Conservation (phyloP, 352 stramenopile genomes). For the Pythium pyrilobum region DNA sequence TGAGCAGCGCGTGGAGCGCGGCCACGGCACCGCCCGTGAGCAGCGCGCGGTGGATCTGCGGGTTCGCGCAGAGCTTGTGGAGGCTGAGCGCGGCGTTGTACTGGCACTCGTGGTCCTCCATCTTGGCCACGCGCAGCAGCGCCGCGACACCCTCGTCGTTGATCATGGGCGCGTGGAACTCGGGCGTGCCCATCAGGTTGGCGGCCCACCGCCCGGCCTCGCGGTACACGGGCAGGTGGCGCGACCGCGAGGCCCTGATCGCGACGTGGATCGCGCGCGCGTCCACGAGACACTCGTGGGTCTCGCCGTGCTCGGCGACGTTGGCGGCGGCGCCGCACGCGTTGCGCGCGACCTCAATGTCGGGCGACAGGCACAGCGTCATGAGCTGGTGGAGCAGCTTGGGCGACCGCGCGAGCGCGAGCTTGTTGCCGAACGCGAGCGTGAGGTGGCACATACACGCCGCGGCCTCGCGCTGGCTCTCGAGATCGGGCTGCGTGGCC, state of each 20-base stretch:
- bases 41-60: constrained; percentile 59
- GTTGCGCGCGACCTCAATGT: constrained; percentile 91
- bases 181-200: constrained; percentile 85
- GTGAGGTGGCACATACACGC: constrained; percentile 85
- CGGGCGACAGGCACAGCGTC: constrained; percentile 63
- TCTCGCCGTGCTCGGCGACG: constrained; percentile 78
- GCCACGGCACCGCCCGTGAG: constrained; percentile 51
- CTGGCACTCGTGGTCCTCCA: constrained; percentile 89
- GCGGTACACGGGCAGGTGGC: constrained; percentile 87
- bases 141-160: constrained; percentile 81
- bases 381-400: constrained; percentile 63
- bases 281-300: constrained; percentile 83
- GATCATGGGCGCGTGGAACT: constrained; percentile 79
- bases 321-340: constrained; percentile 91
- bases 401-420: constrained; percentile 42
- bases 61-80: constrained; percentile 85
- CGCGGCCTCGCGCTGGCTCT: constrained; percentile 89
- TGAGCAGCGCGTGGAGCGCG: constrained; percentile 70
- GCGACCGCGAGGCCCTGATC: constrained; percentile 84
- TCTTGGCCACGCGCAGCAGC: constrained; percentile 83
- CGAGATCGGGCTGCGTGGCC: constrained; percentile 45
- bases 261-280: constrained; percentile 85
- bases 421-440: constrained; percentile 75
- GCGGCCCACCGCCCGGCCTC: constrained; percentile 88
- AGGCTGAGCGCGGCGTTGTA: constrained; percentile 87